Base-by-base conservation (phyloP, 202 grass and related monocot species). In the Zizania palustris region DNA sequence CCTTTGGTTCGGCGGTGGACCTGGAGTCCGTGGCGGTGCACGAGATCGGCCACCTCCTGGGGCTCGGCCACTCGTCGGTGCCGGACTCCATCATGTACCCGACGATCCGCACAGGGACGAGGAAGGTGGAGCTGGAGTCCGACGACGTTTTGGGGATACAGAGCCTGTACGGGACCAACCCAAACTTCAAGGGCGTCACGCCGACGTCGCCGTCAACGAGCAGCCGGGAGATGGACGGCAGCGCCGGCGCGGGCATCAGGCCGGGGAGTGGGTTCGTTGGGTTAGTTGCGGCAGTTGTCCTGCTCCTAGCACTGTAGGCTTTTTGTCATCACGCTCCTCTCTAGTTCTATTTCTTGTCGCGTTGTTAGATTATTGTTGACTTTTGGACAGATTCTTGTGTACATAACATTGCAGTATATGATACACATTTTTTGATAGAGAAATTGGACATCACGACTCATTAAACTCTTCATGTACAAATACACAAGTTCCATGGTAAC, bases 1-100 rank as follows among this genome's bases (percentile, higher is more conserved):
- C 69, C 4, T 82, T 84, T 5, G 13, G 72, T 14, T 78, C 2
- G 28, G 90, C 91, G 10, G 83, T 97, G 48, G 91, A 97, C 72
- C 75, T 97, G 16, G 93, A 93, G 82, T 97, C 93, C 3, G 94
- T 97, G 70, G 94, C 94, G 2, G 94, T 97, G 84, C 94, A 97
- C 78, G 94, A 97, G 87, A 97, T 97, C 70, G 94, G 94, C 0
- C 94, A 97, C 88, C 85, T 97, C 37, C 85, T 94, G 33, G 94
- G 94, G 34, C 82, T 97, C 1, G 91, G 91, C 6, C 95, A 97
- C 87, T 86, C 91, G 28, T 83, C 91, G 38, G 88, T 85, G 76
- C 41, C 69, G 45, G 87, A 77, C 16, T 80, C 95, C 45, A 93
- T 97, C 80, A 97, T 97, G 95, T 97, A 97, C 80, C 95, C 95